Conservation (phyloP, 768 basidiomycete genomes). For the Rubroboletus pulcherrimus region DNA sequence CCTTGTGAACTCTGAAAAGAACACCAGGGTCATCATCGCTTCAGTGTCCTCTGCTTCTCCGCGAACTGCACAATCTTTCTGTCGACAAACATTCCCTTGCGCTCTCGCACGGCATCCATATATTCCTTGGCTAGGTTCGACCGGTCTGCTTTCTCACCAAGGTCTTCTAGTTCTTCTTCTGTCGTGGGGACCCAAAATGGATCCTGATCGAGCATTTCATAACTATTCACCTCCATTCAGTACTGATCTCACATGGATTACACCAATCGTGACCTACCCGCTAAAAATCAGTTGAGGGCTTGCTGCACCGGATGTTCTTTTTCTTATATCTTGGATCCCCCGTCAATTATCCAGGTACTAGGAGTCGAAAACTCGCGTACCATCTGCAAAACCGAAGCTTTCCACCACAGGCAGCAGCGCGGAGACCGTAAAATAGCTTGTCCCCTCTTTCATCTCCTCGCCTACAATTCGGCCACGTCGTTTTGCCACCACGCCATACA, state of each 20-base stretch:
- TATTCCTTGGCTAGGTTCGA: slow-evolving; percentile 91
- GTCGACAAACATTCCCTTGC: slow-evolving; percentile 96
- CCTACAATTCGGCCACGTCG: slow-evolving; percentile 89
- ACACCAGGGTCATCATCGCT: slow-evolving; percentile 38
- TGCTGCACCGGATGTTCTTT: slow-evolving; percentile 93
- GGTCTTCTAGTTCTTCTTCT: slow-evolving; percentile 92
- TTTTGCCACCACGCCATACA: slow-evolving; percentile 91
- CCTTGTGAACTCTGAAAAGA: no score
- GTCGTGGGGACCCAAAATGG: slow-evolving; percentile 99
- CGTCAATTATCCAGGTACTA: slow-evolving; percentile 6
- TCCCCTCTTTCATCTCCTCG: slow-evolving; percentile 99
- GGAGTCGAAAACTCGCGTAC: slow-evolving; percentile 38
- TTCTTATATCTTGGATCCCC: slow-evolving; percentile 75
- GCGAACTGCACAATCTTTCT: slow-evolving; percentile 92
- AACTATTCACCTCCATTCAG: slow-evolving; percentile 45
- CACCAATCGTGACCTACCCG: slow-evolving; percentile 52
- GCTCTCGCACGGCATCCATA: slow-evolving; percentile 83
- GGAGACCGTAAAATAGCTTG: slow-evolving; percentile 87
- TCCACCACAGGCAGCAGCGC: slow-evolving; percentile 94
- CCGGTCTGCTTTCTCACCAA: slow-evolving; percentile 94
- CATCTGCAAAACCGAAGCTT: slow-evolving; percentile 96
- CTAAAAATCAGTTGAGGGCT: slow-evolving; percentile 96
- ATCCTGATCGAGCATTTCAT: slow-evolving; percentile 89
- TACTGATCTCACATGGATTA: neutral
- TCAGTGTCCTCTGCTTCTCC: slow-evolving; percentile 93